Conservation (phyloP, 495 filamentous ascomycete species). For the Diplogelasinospora grovesii region DNA sequence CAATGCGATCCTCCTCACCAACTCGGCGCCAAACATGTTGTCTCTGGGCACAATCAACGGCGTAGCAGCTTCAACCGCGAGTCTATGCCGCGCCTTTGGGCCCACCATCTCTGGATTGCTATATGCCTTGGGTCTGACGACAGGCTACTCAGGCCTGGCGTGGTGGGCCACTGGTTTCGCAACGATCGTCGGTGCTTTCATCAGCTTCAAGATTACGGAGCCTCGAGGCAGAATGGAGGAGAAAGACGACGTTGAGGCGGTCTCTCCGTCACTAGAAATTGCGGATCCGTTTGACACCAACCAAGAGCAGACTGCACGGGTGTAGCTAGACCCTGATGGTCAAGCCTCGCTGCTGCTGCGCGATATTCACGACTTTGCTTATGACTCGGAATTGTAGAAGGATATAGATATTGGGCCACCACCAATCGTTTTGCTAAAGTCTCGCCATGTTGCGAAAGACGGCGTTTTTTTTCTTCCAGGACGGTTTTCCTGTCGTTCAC, state of each 20-base stretch:
- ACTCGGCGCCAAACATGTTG: conserved; percentile 71
- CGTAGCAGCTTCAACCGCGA: conserved; percentile 83
- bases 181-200: conserved; percentile 60
- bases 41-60: conserved; percentile 89
- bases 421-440: neutral
- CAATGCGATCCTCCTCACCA: conserved; percentile 75
- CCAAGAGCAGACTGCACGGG: neutral
- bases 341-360: neutral
- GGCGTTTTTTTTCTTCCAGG: too few species aligned
- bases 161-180: conserved; percentile 88
- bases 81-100: conserved; percentile 77
- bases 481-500: too few species aligned
- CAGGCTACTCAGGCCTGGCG: conserved; percentile 75
- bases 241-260: conserved; percentile 16
- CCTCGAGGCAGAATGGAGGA: conserved; percentile 33
- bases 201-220: conserved; percentile 45
- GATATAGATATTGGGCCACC: neutral
- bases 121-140: conserved; percentile 69
- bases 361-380: neutral
- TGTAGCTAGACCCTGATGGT: neutral
- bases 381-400: neutral
- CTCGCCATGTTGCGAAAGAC: too few species aligned
- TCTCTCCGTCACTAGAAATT: neutral
- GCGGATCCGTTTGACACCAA: conserved; percentile 3
- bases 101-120: conserved; percentile 82